These are phyloP conservation scores for Stylosanthes scabra DNA, from an alignment of 331 rosid species.

Conservation along the genomic window DNA sequence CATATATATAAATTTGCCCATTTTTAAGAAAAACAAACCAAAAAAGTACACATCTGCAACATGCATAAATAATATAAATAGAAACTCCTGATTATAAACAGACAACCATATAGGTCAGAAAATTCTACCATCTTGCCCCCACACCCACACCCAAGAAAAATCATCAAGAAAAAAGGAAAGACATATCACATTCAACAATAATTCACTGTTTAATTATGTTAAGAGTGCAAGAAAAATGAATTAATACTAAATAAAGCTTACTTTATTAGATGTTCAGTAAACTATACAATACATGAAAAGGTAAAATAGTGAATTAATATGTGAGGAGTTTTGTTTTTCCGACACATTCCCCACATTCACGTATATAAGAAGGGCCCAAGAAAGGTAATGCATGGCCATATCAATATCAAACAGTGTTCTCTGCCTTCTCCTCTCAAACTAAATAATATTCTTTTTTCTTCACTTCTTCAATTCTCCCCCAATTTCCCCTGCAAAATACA, in stretches of 20 bases:
- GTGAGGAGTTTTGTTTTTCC: constrained; percentile 45
- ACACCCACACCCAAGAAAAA: neutral
- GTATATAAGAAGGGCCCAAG: constrained; percentile 68
- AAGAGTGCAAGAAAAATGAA: too few species aligned
- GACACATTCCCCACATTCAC: constrained; percentile 53
- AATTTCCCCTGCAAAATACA: constrained; percentile 5
- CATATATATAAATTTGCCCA: neutral
- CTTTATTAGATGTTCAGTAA: too few species aligned
- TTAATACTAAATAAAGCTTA: too few species aligned
- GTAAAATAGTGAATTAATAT: constrained; percentile 26
- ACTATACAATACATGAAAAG: neutral
- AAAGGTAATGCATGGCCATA: constrained; percentile 69
- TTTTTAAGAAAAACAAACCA: neutral
- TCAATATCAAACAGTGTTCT: constrained; percentile 43
- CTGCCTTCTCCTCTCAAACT: neutral
- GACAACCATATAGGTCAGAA: neutral
- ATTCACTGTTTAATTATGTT: too few species aligned
- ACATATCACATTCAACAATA: too few species aligned
- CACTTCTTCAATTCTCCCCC: constrained; percentile 2
- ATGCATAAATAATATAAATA: neutral
- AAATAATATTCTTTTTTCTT: too few species aligned
- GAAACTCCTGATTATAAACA: constrained; percentile 13
- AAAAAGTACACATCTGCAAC: neutral
- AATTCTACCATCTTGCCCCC: neutral
- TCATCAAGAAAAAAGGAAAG: neutral